A percentile compares a stretch with the other conserved stretches of the same genome.
Evolutionary conservation across 345 rosid genomes (phyloP).

Genomic region (Noccaea bulbosa): DNA sequence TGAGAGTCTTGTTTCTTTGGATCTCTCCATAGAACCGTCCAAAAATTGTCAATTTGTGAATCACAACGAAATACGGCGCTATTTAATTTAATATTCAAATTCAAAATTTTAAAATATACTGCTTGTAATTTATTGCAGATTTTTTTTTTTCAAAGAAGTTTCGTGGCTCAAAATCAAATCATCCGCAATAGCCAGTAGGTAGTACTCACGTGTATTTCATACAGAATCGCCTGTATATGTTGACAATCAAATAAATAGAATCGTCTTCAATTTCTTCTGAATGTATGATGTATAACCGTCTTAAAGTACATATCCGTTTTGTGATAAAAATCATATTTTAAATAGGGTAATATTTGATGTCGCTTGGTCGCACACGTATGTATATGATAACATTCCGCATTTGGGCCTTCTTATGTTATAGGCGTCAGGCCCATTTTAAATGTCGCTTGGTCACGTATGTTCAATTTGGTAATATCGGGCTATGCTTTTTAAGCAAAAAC

Average conservation of each 20-base stretch:
- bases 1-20: constrained; percentile 29
- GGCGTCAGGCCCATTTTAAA: constrained; percentile 18
- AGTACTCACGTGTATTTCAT: neutral
- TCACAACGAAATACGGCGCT: constrained; percentile 25
- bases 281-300: neutral
- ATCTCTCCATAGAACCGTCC: constrained; percentile 29
- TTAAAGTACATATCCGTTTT: neutral
- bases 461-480: constrained; percentile 4
- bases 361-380: neutral
- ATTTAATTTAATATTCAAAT: neutral
- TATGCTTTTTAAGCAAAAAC: neutral
- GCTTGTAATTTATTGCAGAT: neutral
- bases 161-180: neutral
- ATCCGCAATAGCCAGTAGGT: neutral
- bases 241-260: neutral
- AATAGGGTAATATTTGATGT: too few species aligned
- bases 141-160: neutral
- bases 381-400: neutral
- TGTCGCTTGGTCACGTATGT: constrained; percentile 7
- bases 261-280: neutral
- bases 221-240: neutral
- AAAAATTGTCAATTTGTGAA: constrained; percentile 36
- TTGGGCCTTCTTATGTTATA: neutral
- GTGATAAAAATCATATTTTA: neutral
- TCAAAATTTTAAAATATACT: neutral